These are phyloP conservation scores for Leccinum ochraceum DNA, from an alignment of 768 basidiomycete genomes.

Conservation along the genomic window DNA sequence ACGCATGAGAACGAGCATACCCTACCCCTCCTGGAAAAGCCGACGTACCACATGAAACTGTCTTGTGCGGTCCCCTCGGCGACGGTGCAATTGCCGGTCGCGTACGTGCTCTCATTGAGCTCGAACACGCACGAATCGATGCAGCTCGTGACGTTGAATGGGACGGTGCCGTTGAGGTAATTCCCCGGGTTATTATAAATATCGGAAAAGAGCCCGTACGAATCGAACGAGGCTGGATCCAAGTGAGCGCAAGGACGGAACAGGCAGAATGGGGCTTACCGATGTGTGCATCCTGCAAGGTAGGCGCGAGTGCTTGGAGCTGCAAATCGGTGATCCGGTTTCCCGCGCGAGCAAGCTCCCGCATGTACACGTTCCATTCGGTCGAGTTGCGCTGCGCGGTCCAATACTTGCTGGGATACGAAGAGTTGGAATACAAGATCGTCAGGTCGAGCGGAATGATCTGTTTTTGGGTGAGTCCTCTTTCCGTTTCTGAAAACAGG, in stretches of 20 bases:
- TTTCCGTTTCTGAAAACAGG: background rate
- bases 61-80: constrained; percentile 43
- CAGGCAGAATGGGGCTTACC: constrained; percentile 36
- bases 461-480: constrained; percentile 28
- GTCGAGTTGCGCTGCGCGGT: constrained; percentile 51
- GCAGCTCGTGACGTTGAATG: constrained; percentile 57
- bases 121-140: constrained; percentile 48
- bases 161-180: constrained; percentile 66
- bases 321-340: constrained; percentile 54
- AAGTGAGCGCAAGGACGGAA: background rate
- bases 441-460: constrained; percentile 57
- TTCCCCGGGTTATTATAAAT: constrained; percentile 50
- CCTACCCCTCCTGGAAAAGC: background rate
- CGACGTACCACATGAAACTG: constrained; percentile 59
- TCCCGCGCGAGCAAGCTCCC: constrained; percentile 49
- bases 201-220: constrained; percentile 59
- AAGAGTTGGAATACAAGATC: constrained; percentile 46
- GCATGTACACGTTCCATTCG: constrained; percentile 58
- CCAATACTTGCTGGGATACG: constrained; percentile 56
- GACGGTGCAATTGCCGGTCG: constrained; percentile 35
- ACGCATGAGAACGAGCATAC: background rate
- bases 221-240: constrained; percentile 56
- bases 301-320: constrained; percentile 49
- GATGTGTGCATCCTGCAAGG: constrained; percentile 54
- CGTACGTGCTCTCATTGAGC: constrained; percentile 24